phyloP scores from a whole-genome alignment of 805 yeast genomes.

The Metschnikowia reukaufii region DNA sequence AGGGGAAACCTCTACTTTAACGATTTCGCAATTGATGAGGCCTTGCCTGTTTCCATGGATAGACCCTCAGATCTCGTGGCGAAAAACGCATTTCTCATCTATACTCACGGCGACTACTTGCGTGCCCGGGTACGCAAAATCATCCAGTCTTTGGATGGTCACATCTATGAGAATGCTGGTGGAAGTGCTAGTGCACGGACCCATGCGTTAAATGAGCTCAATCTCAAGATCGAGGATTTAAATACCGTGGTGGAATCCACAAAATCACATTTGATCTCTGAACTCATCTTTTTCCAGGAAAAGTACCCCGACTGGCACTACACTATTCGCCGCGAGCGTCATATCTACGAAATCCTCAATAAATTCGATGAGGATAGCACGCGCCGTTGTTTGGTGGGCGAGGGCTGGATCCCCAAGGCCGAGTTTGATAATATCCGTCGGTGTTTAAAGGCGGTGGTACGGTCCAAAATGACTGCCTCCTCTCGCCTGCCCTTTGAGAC shows the following conservation, averaged over 20 bases:
- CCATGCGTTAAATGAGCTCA: slow-evolving; percentile 32
- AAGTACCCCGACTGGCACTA: slow-evolving; percentile 32
- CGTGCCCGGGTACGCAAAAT: slow-evolving; percentile 35
- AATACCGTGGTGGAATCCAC: slow-evolving; percentile 35
- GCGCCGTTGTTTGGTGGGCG: slow-evolving; percentile 66
- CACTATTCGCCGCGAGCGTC: slow-evolving; percentile 51
- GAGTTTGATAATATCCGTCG: slow-evolving; percentile 42
- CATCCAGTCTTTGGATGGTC: slow-evolving; percentile 40
- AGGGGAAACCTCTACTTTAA: slow-evolving; percentile 44
- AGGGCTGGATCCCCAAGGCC: slow-evolving; percentile 70
- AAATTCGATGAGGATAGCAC: slow-evolving; percentile 66
- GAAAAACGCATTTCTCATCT: slow-evolving; percentile 40
- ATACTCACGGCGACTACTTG: slow-evolving; percentile 42
- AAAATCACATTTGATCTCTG: slow-evolving; percentile 37
- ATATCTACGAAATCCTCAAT: slow-evolving; percentile 60
- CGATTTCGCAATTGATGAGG: slow-evolving; percentile 34
- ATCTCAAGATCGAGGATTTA: slow-evolving; percentile 33
- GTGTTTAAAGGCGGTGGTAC: slow-evolving; percentile 45
- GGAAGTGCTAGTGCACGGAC: slow-evolving; percentile 30
- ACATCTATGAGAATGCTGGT: slow-evolving; percentile 35
- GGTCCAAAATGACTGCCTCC: slow-evolving; percentile 27
- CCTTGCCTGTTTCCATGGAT: slow-evolving; percentile 15
- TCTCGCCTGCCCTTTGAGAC: slow-evolving; percentile 4
- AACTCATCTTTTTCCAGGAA: slow-evolving; percentile 38
- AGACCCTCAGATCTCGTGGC: slow-evolving; percentile 25